phyloP scores from a whole-genome alignment of 2,329 filamentous ascomycete genomes.

The Sporothrix variecibatus region DNA sequence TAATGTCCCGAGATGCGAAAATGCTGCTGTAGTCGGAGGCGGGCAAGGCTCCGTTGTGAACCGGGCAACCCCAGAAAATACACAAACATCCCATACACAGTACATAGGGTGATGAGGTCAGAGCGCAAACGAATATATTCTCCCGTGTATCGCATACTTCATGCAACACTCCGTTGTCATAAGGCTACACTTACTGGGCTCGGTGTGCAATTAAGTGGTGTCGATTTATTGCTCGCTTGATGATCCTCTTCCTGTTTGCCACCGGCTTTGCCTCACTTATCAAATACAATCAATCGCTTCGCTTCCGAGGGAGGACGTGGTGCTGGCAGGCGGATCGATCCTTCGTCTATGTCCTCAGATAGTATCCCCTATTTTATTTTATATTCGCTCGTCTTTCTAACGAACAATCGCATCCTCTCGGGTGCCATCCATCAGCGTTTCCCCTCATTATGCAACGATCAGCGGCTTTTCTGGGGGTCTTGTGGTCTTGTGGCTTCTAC shows the following conservation, averaged over 20 bases:
- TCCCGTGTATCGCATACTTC: neutral
- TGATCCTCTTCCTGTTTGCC: neutral
- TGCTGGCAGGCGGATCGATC: neutral
- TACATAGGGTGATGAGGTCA: neutral
- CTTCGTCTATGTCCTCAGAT: neutral
- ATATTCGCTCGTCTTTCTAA: neutral
- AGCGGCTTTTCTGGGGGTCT: slow-evolving; percentile 7
- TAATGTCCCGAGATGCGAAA: neutral
- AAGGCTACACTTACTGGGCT: neutral
- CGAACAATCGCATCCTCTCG: neutral
- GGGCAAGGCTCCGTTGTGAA: neutral
- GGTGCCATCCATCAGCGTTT: neutral
- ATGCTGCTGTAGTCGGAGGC: neutral
- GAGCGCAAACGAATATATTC: neutral
- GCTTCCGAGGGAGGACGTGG: neutral
- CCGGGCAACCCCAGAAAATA: neutral
- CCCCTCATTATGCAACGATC: slow-evolving; percentile 22
- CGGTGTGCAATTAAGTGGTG: neutral
- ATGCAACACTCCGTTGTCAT: neutral
- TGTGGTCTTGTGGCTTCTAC: neutral
- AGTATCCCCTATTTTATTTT: neutral
- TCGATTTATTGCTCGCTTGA: neutral
- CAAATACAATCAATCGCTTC: neutral
- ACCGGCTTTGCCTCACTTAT: neutral
- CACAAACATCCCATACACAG: neutral